A percentile compares a stretch with the other conserved stretches of the same genome.
phyloP scores from a whole-genome alignment of 2,329 filamentous ascomycete genomes.

The Pseudogymnoascus sp. region DNA sequence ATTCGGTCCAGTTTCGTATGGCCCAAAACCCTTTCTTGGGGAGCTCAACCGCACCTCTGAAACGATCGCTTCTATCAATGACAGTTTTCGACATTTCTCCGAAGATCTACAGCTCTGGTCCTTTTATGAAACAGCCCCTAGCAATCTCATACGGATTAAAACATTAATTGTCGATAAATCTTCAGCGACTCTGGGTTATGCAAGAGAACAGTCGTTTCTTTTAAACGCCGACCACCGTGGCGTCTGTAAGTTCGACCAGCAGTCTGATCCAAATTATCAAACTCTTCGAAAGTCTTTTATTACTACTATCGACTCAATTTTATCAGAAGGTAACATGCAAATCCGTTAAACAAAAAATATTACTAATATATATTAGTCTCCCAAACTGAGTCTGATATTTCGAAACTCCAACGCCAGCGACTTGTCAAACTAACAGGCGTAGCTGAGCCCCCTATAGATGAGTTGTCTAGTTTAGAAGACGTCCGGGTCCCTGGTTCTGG shows the following conservation, averaged over 20 bases:
- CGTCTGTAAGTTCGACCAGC: constrained; percentile 25
- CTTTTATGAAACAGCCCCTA: constrained; percentile 31
- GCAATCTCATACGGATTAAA: constrained; percentile 13
- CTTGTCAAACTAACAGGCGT: neutral
- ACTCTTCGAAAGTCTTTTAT: constrained; percentile 14
- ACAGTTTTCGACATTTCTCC: constrained; percentile 29
- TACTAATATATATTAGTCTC: neutral
- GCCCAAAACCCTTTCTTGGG: constrained; percentile 21
- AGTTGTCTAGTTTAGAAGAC: neutral
- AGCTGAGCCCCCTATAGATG: neutral
- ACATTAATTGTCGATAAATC: constrained; percentile 24
- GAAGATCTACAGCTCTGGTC: constrained; percentile 29
- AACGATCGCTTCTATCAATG: constrained; percentile 27
- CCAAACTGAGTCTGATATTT: neutral
- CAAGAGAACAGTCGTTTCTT: constrained; percentile 20
- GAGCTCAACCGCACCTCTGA: constrained; percentile 23
- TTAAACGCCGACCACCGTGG: constrained; percentile 28
- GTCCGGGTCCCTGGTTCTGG: neutral
- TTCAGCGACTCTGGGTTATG: constrained; percentile 27
- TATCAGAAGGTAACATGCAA: neutral
- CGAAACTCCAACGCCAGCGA: neutral
- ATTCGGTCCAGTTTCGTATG: neutral
- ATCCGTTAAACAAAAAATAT: neutral
- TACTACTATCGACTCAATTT: neutral
- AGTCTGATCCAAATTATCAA: constrained; percentile 17